Evolutionary conservation across 2,329 filamentous ascomycete genomes (phyloP).

Genomic region (Penicillium sp.): DNA sequence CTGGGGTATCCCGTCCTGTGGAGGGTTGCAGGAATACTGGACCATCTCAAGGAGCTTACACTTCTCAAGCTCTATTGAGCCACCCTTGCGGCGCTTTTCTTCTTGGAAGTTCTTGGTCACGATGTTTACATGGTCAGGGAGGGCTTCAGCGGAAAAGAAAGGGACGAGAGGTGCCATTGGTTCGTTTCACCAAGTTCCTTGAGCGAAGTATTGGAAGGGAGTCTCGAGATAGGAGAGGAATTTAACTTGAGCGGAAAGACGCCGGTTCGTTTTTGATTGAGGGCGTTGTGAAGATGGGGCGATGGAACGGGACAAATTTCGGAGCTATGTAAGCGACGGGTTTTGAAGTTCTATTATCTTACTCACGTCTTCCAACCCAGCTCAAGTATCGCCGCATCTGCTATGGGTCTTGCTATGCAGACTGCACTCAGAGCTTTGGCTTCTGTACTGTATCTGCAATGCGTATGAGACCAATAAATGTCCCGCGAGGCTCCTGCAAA

Average conservation of each 20-base stretch:
- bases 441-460: not conserved
- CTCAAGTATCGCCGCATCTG: not conserved
- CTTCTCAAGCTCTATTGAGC: conserved; percentile 55
- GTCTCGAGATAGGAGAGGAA: not conserved
- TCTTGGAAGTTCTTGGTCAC: conserved; percentile 49
- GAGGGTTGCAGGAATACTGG: conserved; percentile 66
- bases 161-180: conserved; percentile 62
- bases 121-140: conserved; percentile 58
- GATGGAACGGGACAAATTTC: conserved; percentile 5
- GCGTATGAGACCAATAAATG: not conserved
- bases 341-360: not conserved
- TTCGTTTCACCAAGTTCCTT: not conserved
- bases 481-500: conserved; percentile 10
- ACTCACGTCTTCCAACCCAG: not conserved
- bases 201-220: not conserved
- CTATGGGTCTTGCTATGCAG: not conserved
- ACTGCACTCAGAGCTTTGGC: not conserved
- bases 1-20: conserved; percentile 46
- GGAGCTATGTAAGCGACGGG: conserved; percentile 5
- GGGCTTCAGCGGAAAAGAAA: conserved; percentile 57
- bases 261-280: not conserved
- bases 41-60: conserved; percentile 64
- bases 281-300: not conserved
- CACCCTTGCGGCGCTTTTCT: conserved; percentile 58
- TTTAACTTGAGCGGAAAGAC: not conserved